Conservation (phyloP, 768 basidiomycete genomes). For the Mycena epipterygia region DNA sequence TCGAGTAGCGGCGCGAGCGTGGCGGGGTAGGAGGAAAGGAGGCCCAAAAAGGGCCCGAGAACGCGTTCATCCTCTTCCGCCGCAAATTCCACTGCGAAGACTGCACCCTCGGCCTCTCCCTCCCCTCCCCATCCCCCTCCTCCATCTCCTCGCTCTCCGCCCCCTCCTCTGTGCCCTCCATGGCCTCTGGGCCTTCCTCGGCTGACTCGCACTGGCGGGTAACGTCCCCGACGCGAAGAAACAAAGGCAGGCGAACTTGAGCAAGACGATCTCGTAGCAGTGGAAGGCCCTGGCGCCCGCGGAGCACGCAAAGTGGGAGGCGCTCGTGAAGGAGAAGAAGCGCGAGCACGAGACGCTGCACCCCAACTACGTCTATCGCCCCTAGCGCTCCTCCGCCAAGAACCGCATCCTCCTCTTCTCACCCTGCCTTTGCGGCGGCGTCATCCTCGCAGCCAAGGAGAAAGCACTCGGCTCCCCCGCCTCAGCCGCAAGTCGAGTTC, state of each 20-base stretch:
- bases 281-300: constrained; percentile 80
- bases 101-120: constrained; percentile 43
- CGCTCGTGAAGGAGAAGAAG: constrained; percentile 83
- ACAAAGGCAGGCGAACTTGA: constrained; percentile 82
- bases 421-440: background rate
- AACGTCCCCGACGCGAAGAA: constrained; percentile 67
- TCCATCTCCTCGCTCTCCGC: too few relatives aligned
- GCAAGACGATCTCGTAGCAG: constrained; percentile 85
- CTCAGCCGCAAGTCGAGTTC: constrained; percentile 19
- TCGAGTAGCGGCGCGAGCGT: too few relatives aligned
- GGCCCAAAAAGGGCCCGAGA: constrained; percentile 75
- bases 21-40: too few relatives aligned
- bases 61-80: constrained; percentile 88
- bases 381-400: constrained; percentile 68
- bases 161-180: too few relatives aligned
- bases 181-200: too few relatives aligned
- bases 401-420: constrained; percentile 36
- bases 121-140: constrained; percentile 9
- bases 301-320: constrained; percentile 82
- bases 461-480: constrained; percentile 9
- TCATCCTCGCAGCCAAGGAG: background rate
- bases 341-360: constrained; percentile 82
- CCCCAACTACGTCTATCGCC: constrained; percentile 85
- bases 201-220: too few relatives aligned
- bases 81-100: constrained; percentile 84